These are phyloP conservation scores for Ogataea nitratoaversa DNA, from an alignment of 805 yeast genomes.

Conservation along the genomic window DNA sequence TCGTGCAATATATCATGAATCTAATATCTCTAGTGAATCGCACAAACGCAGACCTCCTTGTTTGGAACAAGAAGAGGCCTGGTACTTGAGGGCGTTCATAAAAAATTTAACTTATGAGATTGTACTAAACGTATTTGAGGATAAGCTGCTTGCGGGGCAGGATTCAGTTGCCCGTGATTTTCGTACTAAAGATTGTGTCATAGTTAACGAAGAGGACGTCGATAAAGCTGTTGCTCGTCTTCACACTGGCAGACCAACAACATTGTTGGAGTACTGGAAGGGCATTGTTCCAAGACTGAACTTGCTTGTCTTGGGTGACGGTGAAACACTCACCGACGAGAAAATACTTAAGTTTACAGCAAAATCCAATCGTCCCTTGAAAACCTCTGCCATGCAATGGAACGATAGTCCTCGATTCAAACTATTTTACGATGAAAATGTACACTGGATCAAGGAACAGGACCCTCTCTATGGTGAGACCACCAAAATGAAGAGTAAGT, in stretches of 20 bases:
- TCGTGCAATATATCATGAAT: slow-evolving; percentile 8
- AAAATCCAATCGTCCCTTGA: background rate
- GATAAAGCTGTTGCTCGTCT: slow-evolving; percentile 4
- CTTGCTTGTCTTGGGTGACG: slow-evolving; percentile 7
- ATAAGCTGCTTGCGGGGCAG: background rate
- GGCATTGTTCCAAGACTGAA: slow-evolving; percentile 13
- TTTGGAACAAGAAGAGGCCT: slow-evolving; percentile 10
- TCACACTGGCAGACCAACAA: slow-evolving; percentile 7
- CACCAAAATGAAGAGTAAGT: too few relatives aligned
- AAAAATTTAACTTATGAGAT: slow-evolving; percentile 13
- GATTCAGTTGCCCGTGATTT: slow-evolving; percentile 1
- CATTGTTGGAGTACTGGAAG: slow-evolving; percentile 17
- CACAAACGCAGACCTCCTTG: too few relatives aligned
- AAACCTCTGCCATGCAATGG: background rate
- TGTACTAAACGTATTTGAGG: slow-evolving; percentile 10
- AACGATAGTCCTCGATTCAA: too few relatives aligned
- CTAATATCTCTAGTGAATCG: too few relatives aligned
- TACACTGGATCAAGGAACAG: too few relatives aligned
- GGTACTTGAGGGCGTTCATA: slow-evolving; percentile 8
- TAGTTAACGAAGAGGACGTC: slow-evolving; percentile 9
- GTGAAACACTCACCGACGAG: slow-evolving; percentile 2
- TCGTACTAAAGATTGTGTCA: slow-evolving; percentile 1
- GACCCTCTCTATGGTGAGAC: too few relatives aligned
- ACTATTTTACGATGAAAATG: too few relatives aligned
- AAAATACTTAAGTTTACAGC: background rate